A percentile compares a stretch with the other conserved stretches of the same genome.
Conservation (phyloP, 495 filamentous ascomycete genomes). For the Lasiosphaeria miniovina region DNA sequence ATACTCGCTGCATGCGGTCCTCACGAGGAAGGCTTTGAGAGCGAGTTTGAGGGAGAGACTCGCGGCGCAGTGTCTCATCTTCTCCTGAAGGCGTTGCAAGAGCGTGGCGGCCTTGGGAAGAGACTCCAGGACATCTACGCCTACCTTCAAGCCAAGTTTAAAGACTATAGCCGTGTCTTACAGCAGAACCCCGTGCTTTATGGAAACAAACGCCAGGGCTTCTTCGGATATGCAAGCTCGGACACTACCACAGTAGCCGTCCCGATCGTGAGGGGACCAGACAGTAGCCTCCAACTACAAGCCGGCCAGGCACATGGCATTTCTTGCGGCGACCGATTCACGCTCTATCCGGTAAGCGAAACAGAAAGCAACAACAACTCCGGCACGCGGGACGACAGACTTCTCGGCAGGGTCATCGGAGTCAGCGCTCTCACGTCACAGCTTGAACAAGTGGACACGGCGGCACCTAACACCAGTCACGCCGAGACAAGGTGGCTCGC, state of each 20-base stretch:
- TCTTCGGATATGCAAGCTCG: background rate
- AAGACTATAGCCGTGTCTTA: background rate
- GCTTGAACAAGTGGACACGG: background rate
- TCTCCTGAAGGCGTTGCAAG: conserved; percentile 1
- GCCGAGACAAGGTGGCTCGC: conserved; percentile 1
- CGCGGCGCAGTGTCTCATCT: conserved; percentile 6
- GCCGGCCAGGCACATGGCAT: conserved; percentile 9
- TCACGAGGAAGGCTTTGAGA: background rate
- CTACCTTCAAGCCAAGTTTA: background rate
- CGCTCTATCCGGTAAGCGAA: background rate
- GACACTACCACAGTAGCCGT: background rate
- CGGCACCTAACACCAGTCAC: background rate
- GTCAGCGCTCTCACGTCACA: conserved; percentile 6
- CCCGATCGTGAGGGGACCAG: background rate
- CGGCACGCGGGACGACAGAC: background rate
- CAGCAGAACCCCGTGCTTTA: conserved; percentile 4
- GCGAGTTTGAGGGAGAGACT: background rate
- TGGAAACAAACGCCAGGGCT: conserved; percentile 1
- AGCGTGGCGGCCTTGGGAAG: background rate
- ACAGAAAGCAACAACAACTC: background rate
- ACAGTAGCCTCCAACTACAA: conserved; percentile 1
- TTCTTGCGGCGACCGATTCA: conserved; percentile 2
- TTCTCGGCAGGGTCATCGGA: background rate
- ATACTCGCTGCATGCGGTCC: conserved; percentile 9
- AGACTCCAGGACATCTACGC: background rate